Evolutionary conservation across 306 rosid genomes (phyloP).

Genomic region (Oxytropis ochrocephala): DNA sequence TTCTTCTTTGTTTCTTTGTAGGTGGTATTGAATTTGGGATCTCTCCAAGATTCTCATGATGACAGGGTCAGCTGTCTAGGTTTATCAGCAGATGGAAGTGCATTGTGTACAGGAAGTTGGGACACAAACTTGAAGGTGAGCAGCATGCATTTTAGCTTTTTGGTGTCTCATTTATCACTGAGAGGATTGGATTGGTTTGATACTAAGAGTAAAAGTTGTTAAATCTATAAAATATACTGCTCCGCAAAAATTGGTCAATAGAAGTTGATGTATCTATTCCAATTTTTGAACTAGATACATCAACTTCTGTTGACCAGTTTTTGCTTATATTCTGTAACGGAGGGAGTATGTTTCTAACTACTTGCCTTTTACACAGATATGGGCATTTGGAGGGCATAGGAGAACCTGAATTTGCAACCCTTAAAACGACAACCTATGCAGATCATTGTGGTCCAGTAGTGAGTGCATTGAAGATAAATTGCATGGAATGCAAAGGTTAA

Average conservation of each 20-base stretch:
- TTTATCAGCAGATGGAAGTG: slow-evolving; percentile 96
- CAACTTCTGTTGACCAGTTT: too few species aligned
- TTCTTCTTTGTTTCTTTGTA: slow-evolving; percentile 24
- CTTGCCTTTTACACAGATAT: slow-evolving; percentile 29
- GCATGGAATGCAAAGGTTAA: slow-evolving; percentile 13
- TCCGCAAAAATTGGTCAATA: too few species aligned
- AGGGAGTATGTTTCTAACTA: neutral
- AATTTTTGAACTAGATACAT: too few species aligned
- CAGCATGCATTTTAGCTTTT: slow-evolving; percentile 16
- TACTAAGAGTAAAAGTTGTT: too few species aligned
- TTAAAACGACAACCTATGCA: neutral
- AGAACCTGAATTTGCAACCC: slow-evolving; percentile 4
- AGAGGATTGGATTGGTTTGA: neutral
- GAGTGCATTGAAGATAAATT: neutral
- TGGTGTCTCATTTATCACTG: neutral
- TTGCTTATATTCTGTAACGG: too few species aligned
- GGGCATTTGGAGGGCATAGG: slow-evolving; percentile 44
- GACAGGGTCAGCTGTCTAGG: slow-evolving; percentile 74
- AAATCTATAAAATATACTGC: too few species aligned
- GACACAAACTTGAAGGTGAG: slow-evolving; percentile 86
- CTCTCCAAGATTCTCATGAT: slow-evolving; percentile 78
- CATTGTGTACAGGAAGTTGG: slow-evolving; percentile 93
- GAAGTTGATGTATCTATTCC: too few species aligned
- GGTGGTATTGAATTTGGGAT: slow-evolving; percentile 87
- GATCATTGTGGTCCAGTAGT: neutral